A percentile compares a stretch with the other conserved stretches of the same genome.
These are phyloP conservation scores for Candida gigantensis DNA, from an alignment of 1,139 yeast species.

Conservation along the genomic window DNA sequence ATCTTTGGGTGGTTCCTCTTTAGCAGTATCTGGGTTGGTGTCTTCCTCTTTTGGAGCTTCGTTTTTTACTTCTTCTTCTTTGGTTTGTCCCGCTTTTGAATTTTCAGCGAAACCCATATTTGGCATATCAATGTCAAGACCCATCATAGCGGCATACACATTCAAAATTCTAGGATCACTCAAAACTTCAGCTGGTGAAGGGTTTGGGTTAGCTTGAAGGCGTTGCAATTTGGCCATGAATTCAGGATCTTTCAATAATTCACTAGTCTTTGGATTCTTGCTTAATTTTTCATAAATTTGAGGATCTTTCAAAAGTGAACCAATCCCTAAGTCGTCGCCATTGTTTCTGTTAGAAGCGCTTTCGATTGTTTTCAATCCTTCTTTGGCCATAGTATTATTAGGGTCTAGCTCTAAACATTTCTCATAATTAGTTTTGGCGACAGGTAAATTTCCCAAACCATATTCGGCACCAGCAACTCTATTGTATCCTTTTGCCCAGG, in stretches of 20 bases:
- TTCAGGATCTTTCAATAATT: constrained; percentile 82
- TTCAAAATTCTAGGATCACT: constrained; percentile 88
- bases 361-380: constrained; percentile 73
- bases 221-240: constrained; percentile 71
- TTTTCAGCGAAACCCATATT: constrained; percentile 25
- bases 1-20: constrained; percentile 10
- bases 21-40: too few relatives aligned
- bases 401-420: constrained; percentile 86
- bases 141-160: constrained; percentile 83
- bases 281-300: constrained; percentile 71
- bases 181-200: constrained; percentile 64
- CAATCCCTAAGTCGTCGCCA: constrained; percentile 74
- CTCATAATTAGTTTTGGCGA: constrained; percentile 67
- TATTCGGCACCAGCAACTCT: constrained; percentile 92
- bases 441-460: constrained; percentile 78
- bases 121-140: constrained; percentile 68
- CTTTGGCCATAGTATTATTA: constrained; percentile 80
- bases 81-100: constrained; percentile 14
- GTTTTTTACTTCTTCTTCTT: constrained; percentile 25
- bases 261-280: constrained; percentile 84
- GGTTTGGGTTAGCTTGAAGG: constrained; percentile 73
- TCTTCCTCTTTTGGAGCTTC: constrained; percentile 22
- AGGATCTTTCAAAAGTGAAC: constrained; percentile 79
- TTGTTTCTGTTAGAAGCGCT: constrained; percentile 47
- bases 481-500: constrained; percentile 94